Percentiles rank a stretch among this genome's conserved stretches.
These are phyloP conservation scores for Eleusine coracana DNA, from an alignment of 176 grass and related monocot species.

Conservation along the genomic window DNA sequence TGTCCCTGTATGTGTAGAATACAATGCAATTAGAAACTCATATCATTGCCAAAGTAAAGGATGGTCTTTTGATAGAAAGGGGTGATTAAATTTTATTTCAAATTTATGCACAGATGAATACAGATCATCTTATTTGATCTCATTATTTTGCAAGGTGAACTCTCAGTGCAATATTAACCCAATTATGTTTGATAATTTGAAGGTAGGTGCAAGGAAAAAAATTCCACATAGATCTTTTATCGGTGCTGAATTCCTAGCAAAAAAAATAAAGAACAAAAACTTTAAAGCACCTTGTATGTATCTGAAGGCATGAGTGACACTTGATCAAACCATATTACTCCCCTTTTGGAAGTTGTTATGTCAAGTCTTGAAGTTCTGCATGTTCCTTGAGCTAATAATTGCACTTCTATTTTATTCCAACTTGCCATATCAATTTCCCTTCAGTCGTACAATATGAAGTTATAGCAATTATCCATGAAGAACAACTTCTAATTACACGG, in stretches of 20 bases:
- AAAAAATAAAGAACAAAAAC: not conserved
- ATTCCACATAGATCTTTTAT: not conserved
- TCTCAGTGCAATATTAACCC: not conserved
- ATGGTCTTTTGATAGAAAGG: not conserved
- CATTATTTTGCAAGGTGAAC: not conserved
- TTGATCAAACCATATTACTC: slow-evolving; percentile 58
- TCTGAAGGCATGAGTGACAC: slow-evolving; percentile 57
- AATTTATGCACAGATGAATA: not conserved
- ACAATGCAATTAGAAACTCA: not conserved
- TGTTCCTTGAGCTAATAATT: slow-evolving; percentile 42
- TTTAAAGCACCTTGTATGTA: slow-evolving; percentile 43
- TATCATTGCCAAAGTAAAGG: not conserved
- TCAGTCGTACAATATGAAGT: not conserved
- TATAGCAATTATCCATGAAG: not conserved
- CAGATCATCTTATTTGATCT: not conserved
- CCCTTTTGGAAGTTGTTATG: slow-evolving; percentile 41
- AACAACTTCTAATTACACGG: not conserved
- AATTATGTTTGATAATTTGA: not conserved
- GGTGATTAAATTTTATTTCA: not conserved
- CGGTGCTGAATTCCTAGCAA: slow-evolving; percentile 34
- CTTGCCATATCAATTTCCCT: not conserved
- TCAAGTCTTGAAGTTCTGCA: slow-evolving; percentile 47
- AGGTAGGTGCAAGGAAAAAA: not conserved
- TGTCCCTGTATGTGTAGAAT: not conserved
- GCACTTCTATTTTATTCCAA: slow-evolving; percentile 45